Evolutionary conservation across 768 basidiomycete genomes (phyloP), one percentile per base, ranked within the genome.

Genomic region (Boletus pseudopeckii): DNA sequence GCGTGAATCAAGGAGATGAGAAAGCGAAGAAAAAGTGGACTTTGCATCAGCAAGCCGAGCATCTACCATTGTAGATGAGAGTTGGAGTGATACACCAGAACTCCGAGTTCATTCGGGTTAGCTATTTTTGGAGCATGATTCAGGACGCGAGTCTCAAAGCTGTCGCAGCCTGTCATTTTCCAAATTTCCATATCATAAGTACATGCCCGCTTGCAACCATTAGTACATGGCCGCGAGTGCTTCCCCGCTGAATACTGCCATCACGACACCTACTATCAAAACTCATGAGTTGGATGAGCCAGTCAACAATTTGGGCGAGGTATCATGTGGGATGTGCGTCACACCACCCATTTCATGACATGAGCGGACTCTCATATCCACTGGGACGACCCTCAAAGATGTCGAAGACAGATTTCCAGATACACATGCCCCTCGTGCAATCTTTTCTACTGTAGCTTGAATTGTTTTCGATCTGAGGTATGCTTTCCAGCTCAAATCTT

Each of bases 381-480:
- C n/a, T n/a, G n/a, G n/a, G 38, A 33, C 24, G 40, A 36, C 39
- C 20, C 45, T 53, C 58, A 14, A 55, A 93, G 90, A 61, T 93
- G 90, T 72, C 78, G 75, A 32, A 77, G 87, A 63, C 86, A 90
- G 61, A 78, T 88, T 58, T 80, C 88, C 17, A 85, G 83, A 63
- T 94, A 94, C 69, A 85, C 83, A 1, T 94, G 92, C 58, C 87
- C 92, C 22, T 77, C 76, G 32, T 94, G 92, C 72, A 92, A 92
- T 63, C 72, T 86, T 26, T 79, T 80, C 0, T 93, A 93, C 62
- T 94, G 92, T 71, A 88, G 88, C 26, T 67, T 92, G 30, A 72
- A 74, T 11, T 94, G 92, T 71, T 94, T 90, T 72, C 82, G 85
- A 41, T 86, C 86, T 28, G 74, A 81, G 71, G 88, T 87, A 69